Evolutionary conservation across 2,329 filamentous ascomycete species (phyloP).

Genomic region (Fusarium goolgardi): DNA sequence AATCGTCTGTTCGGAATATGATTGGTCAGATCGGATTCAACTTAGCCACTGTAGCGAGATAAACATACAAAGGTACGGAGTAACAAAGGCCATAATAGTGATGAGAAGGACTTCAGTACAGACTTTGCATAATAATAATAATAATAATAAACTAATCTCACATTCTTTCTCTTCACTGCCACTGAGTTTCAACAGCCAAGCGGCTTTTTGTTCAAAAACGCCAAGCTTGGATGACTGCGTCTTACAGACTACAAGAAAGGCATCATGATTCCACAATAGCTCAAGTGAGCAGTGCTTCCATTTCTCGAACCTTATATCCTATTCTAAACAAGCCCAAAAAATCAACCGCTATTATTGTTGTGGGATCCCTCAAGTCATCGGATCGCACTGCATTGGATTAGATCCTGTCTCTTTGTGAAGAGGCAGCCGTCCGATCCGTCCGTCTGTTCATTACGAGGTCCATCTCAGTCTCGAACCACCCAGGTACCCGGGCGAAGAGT

Average conservation of each 20-base stretch:
- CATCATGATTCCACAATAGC: slow-evolving; percentile 21
- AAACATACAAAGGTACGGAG: background rate
- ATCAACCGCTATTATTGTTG: slow-evolving; percentile 16
- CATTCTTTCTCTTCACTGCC: background rate
- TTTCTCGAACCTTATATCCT: slow-evolving; percentile 29
- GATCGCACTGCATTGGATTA: background rate
- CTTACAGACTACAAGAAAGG: background rate
- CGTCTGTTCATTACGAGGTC: slow-evolving; percentile 22
- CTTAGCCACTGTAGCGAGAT: slow-evolving; percentile 9
- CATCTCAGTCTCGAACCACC: background rate
- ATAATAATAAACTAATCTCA: background rate
- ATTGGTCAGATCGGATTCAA: background rate
- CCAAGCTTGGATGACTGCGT: slow-evolving; percentile 13
- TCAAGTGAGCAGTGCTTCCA: slow-evolving; percentile 25
- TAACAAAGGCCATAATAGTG: background rate
- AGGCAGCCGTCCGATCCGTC: slow-evolving; percentile 15
- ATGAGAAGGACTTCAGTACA: background rate
- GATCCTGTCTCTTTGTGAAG: background rate
- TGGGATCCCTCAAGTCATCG: slow-evolving; percentile 16
- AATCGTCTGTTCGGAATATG: background rate
- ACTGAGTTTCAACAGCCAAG: background rate
- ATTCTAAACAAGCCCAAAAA: slow-evolving; percentile 26
- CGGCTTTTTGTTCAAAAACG: background rate
- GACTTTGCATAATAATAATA: background rate
- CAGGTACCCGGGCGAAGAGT: background rate